Evolutionary conservation across 2,329 filamentous ascomycete species (phyloP).

Genomic region (Arthrobotrys sinensis): DNA sequence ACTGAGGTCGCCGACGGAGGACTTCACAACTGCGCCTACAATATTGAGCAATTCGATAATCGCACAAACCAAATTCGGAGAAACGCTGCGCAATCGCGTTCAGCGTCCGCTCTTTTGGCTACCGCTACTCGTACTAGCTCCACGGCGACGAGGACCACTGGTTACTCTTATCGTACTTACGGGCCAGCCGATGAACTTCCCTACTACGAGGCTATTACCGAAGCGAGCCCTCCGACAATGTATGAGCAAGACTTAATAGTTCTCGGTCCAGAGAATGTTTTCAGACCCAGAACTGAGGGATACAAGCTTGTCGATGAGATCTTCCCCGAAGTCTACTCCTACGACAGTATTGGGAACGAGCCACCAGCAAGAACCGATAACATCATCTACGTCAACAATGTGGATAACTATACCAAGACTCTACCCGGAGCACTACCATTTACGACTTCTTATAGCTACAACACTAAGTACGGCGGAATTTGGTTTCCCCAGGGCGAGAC

Average conservation of each 20-base stretch:
- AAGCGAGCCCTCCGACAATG: background rate
- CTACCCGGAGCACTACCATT: background rate
- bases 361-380: background rate
- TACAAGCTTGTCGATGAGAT: constrained; percentile 19
- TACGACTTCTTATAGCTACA: background rate
- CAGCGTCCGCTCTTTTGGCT: background rate
- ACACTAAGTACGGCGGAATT: constrained; percentile 29
- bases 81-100: background rate
- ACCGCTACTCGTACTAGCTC: constrained; percentile 1
- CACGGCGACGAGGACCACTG: constrained; percentile 10
- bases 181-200: constrained; percentile 9
- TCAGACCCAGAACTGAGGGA: constrained; percentile 23
- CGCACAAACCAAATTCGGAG: constrained; percentile 10
- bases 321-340: constrained; percentile 34
- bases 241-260: constrained; percentile 19
- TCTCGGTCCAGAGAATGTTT: constrained; percentile 37
- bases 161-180: constrained; percentile 12
- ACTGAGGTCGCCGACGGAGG: constrained; percentile 56
- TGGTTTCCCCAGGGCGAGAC: constrained; percentile 29
- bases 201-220: constrained; percentile 15
- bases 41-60: constrained; percentile 17
- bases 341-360: background rate
- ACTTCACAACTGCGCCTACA: constrained; percentile 40
- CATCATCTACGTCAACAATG: constrained; percentile 34
- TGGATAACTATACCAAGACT: constrained; percentile 51